Evolutionary conservation across 805 yeast genomes (phyloP).

Genomic region (Candida maris): DNA sequence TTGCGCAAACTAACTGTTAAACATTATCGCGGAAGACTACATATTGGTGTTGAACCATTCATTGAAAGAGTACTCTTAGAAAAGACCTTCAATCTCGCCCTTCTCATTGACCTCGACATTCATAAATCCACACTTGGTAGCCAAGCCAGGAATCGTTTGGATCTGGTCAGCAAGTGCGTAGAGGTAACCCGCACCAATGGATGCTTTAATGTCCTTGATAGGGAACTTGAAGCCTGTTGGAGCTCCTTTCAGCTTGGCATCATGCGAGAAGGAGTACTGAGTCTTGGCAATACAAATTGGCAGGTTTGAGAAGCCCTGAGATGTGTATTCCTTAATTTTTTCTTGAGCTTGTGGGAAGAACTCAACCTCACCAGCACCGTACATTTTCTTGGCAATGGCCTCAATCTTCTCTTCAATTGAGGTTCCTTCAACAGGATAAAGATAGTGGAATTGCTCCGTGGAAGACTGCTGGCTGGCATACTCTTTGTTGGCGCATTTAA

Average conservation of each 20-base stretch:
- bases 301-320: slow-evolving; percentile 84
- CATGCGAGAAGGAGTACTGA: slow-evolving; percentile 93
- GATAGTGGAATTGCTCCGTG: slow-evolving; percentile 48
- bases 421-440: slow-evolving; percentile 63
- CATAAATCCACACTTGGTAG: slow-evolving; percentile 96
- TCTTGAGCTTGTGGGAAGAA: slow-evolving; percentile 75
- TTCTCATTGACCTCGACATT: slow-evolving; percentile 87
- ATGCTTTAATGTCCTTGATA: slow-evolving; percentile 88
- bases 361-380: slow-evolving; percentile 86
- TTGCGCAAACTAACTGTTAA: too few relatives aligned
- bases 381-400: slow-evolving; percentile 81
- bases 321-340: slow-evolving; percentile 76
- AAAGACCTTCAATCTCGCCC: slow-evolving; percentile 92
- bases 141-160: slow-evolving; percentile 95
- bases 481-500: slow-evolving; percentile 55
- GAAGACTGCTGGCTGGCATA: slow-evolving; percentile 35
- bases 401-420: slow-evolving; percentile 77
- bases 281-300: slow-evolving; percentile 98
- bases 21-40: too few relatives aligned
- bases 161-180: slow-evolving; percentile 97
- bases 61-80: slow-evolving; percentile 39
- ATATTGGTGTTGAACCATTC: slow-evolving; percentile 14
- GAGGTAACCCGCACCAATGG: slow-evolving; percentile 95
- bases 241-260: slow-evolving; percentile 88
- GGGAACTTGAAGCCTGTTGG: slow-evolving; percentile 94